phyloP scores from a whole-genome alignment of 768 basidiomycete species.

The Lentinula edodes region DNA sequence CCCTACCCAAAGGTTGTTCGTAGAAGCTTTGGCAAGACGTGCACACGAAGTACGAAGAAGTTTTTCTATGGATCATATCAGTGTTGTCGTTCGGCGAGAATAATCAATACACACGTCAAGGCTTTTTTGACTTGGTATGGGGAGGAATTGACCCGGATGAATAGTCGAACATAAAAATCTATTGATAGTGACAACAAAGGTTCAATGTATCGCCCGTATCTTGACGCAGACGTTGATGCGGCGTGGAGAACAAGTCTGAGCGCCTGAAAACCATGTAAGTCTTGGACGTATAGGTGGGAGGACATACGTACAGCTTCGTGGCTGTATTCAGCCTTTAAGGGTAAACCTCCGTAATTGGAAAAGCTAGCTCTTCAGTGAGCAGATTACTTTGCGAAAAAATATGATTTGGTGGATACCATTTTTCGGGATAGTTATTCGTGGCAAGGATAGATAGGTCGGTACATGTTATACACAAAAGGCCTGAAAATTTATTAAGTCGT shows the following conservation, averaged over 20 bases:
- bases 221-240: slow-evolving; percentile 78
- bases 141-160: slow-evolving; percentile 69
- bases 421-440: slow-evolving; percentile 92
- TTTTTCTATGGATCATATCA: slow-evolving; percentile 53
- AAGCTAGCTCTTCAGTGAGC: slow-evolving; percentile 43
- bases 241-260: slow-evolving; percentile 87
- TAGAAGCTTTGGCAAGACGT: slow-evolving; percentile 76
- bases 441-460: slow-evolving; percentile 94
- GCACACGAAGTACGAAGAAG: slow-evolving; percentile 81
- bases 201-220: slow-evolving; percentile 89
- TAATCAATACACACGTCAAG: slow-evolving; percentile 50
- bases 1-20: slow-evolving; percentile 79
- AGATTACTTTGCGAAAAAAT: no score
- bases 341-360: slow-evolving; percentile 91
- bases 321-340: slow-evolving; percentile 88
- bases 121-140: slow-evolving; percentile 82
- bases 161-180: slow-evolving; percentile 95
- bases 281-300: slow-evolving; percentile 3
- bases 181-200: slow-evolving; percentile 90
- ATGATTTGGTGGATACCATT: slow-evolving; percentile 56
- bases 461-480: slow-evolving; percentile 91
- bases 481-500: slow-evolving; percentile 32
- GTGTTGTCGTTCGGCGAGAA: not conserved
- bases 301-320: slow-evolving; percentile 74
- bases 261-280: slow-evolving; percentile 43